Base-by-base conservation (phyloP, 139 green algal species). In the Desmodesmus armatus region DNA sequence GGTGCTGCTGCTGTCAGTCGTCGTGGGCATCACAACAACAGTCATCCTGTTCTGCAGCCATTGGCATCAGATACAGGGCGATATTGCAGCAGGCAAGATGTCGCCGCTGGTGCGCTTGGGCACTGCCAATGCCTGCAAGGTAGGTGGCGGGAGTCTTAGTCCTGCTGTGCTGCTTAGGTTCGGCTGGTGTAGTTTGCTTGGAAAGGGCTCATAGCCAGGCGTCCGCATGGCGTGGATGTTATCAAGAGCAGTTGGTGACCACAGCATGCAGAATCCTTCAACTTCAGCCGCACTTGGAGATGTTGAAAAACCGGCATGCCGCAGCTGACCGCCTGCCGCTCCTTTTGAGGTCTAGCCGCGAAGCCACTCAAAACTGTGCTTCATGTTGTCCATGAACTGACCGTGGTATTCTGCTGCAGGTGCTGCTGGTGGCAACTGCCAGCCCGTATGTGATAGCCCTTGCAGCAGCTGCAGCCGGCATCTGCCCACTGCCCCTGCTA, bases 11-110 rank as follows among this genome's bases (percentile, higher is more conserved):
- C 44, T 83, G 5, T 86, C 91, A 5, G 51, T 91, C 13, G 66
- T 98, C 35, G 91, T 99, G 1, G 97, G 97, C 43, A 47, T 96
- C 49, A 98, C 94, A 51, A 99, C 96, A 31, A 96, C 93, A 31
- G 72, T 89, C 82, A 97, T 99, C 85, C 92, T 99, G 7, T 98
- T 99, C 90, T 97, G 94, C 89, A 96, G 90, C 73, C 97, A 99
- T 91, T 99, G 98, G 80, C 97, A 99, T 83, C 96, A 97, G 83
- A 94, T 97, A 60, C 91, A 95, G 31, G 95, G 94, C 3, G 96
- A 99, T 83, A 87, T 31, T 0, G 88, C 89, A 2, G 90, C 91
- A 11, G 93, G 93, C 60, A 99, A 99, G 88, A 87, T 91, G 60
- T 99, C 96, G 6, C 96, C 96, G 0, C 74, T 98, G 4, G 96